Base-by-base conservation (phyloP, 257 asterid species). In the Lycium ferocissimum region DNA sequence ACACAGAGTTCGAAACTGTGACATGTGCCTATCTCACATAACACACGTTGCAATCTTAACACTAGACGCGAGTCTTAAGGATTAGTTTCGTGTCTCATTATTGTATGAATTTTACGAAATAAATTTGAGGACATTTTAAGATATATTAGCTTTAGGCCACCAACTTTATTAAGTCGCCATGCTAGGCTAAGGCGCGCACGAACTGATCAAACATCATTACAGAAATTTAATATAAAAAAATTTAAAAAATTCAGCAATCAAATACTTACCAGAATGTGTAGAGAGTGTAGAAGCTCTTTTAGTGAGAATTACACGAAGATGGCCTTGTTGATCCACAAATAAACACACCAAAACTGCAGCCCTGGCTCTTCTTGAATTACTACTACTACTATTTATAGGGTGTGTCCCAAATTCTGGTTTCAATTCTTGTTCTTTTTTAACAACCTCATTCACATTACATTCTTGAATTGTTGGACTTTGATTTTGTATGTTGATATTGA, bases 281-380 rank as follows among this genome's bases (percentile, higher is more conserved):
- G 98, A 89, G 37, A 95, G 86, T 1, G 85, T 84, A 12, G 96
- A 92, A 69, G 98, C 91, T 90, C 98, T 88, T 86, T 91, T 88
- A 18, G 98, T 95, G 61, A 95, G 98, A 67, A 95, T 90, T 0
- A 95, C 98, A 38, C 98, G 96, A 85, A 95, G 71, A 18, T 92
- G 90, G 1, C 94, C 94, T 6, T 71, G 75, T 84, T 86, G 83
- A 11, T 92, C 97, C 87, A 93, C 91, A 79, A 92, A 95, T 53
- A 95, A 87, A 85, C 96, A 94, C 83, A 95, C 90, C 89, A 95
- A 70, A 63, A 95, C 98, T 20, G 98, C 96, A 75, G 98, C 95
- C 86, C 88, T 88, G 85, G 33, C 12, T 33, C 35, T 86, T 38
- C 49, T 75, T 73, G 83, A 15, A 83, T 85, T 85, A 58, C 0